Percentiles rank a stretch among this genome's conserved stretches.
Evolutionary conservation across 306 rosid species (phyloP).

Genomic region (Datisca glomerata): DNA sequence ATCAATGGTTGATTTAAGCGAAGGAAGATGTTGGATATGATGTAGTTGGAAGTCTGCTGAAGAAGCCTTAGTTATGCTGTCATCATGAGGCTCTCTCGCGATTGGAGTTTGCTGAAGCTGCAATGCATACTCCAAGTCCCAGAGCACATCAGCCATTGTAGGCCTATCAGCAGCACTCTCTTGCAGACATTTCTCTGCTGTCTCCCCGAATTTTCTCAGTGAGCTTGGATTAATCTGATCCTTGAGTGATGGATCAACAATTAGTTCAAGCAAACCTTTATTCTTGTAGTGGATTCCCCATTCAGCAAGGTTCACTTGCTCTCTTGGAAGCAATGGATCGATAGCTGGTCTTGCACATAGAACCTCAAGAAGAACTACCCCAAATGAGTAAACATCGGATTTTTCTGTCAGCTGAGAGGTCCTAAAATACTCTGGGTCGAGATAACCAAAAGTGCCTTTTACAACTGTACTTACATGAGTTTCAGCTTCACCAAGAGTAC

Average conservation of each 20-base stretch:
- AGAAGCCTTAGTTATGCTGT: too few species aligned
- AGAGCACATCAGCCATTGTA: conserved; percentile 35
- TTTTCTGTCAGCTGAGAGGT: conserved; percentile 33
- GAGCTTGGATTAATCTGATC: conserved; percentile 30
- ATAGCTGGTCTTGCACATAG: conserved; percentile 38
- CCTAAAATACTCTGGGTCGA: conserved; percentile 40
- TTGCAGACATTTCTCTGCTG: conserved; percentile 30
- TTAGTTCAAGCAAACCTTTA: conserved; percentile 26
- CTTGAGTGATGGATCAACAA: conserved; percentile 30
- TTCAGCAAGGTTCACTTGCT: conserved; percentile 37
- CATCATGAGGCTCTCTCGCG: conserved; percentile 27
- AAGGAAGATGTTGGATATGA: too few species aligned
- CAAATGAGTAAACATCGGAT: conserved; percentile 45
- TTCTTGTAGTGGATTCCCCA: conserved; percentile 40
- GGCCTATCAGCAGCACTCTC: conserved; percentile 30
- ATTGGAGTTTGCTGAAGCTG: conserved; percentile 36
- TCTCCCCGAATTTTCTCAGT: conserved; percentile 32
- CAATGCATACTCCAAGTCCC: conserved; percentile 47
- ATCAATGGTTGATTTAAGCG: too few species aligned
- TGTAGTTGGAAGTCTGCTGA: too few species aligned
- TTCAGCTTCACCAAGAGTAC: conserved; percentile 25
- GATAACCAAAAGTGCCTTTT: conserved; percentile 44
- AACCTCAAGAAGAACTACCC: conserved; percentile 39
- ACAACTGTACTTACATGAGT: conserved; percentile 38
- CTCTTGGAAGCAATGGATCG: conserved; percentile 24